Conservation (phyloP, 495 filamentous ascomycete genomes). For the Glutinoglossum americanum region DNA sequence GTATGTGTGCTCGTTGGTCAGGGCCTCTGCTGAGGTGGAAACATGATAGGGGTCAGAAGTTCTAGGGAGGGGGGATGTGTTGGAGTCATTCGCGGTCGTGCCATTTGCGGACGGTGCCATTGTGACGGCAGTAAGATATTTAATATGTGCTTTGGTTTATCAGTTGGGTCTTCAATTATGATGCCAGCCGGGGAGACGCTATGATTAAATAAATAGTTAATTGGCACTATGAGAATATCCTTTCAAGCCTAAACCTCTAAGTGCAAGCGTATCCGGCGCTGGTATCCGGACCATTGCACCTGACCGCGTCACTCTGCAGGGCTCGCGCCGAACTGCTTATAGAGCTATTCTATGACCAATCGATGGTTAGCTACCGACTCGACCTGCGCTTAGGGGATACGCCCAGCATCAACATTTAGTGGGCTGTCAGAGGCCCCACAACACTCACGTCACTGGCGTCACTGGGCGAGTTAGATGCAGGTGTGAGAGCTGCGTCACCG, state of each 20-base stretch:
- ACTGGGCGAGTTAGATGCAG: too few species aligned
- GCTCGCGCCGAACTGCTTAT: conserved; percentile 1
- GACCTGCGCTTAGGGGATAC: conserved; percentile 9
- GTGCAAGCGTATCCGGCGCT: conserved; percentile 34
- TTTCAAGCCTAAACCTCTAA: conserved; percentile 32
- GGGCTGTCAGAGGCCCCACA: not conserved
- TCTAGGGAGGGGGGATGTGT: conserved; percentile 28
- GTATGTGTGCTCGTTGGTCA: conserved; percentile 57
- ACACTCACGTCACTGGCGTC: too few species aligned
- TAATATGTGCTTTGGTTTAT: not conserved
- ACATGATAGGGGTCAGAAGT: conserved; percentile 44
- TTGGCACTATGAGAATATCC: not conserved
- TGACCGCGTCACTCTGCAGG: conserved; percentile 5
- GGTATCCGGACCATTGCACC: conserved; percentile 15
- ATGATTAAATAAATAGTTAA: not conserved
- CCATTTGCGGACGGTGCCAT: conserved; percentile 10
- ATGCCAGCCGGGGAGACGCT: too few species aligned
- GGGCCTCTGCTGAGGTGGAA: conserved; percentile 54
- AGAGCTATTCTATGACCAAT: conserved; percentile 1
- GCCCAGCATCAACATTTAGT: not conserved
- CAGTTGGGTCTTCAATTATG: too few species aligned
- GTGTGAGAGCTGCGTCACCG: too few species aligned
- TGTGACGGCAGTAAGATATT: not conserved
- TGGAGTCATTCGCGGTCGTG: conserved; percentile 12
- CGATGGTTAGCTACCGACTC: not conserved